Evolutionary conservation across 768 basidiomycete genomes (phyloP).

Genomic region (Cystofilobasidium capitatum): DNA sequence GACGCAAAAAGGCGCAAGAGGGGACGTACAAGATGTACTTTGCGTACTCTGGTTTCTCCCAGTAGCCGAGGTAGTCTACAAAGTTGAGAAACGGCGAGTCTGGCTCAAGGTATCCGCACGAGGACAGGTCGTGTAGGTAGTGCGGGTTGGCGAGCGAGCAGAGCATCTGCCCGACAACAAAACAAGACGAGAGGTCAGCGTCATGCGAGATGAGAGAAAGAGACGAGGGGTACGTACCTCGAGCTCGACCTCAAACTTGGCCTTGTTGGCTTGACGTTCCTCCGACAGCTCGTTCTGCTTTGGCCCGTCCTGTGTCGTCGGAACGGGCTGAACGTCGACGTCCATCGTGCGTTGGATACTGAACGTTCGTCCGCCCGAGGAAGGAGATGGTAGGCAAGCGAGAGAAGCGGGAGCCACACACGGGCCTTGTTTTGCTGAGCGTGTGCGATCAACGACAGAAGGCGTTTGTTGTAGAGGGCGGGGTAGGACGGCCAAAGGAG

Average conservation of each 20-base stretch:
- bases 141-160: conserved; percentile 25
- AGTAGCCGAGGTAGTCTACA: conserved; percentile 21
- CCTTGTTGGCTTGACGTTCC: conserved; percentile 20
- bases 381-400: too few species aligned
- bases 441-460: too few species aligned
- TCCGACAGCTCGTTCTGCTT: neutral
- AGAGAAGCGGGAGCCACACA: too few species aligned
- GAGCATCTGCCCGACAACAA: conserved; percentile 2
- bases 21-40: conserved; percentile 22
- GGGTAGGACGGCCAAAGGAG: too few species aligned
- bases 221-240: conserved; percentile 12
- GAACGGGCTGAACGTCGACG: neutral
- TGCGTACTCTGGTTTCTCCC: conserved; percentile 20
- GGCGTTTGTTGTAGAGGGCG: too few species aligned
- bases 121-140: conserved; percentile 25
- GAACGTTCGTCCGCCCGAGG: too few species aligned
- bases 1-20: neutral
- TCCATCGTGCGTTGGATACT: too few species aligned
- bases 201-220: neutral
- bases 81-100: conserved; percentile 22
- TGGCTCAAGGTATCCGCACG: conserved; percentile 12
- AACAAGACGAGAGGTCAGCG: neutral
- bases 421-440: too few species aligned
- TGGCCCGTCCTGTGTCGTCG: neutral
- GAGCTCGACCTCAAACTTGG: conserved; percentile 27